Percentiles rank a stretch among this genome's conserved stretches.
Conservation (phyloP, 1,284 basidiomycete genomes). For the Marasmius sp. region DNA sequence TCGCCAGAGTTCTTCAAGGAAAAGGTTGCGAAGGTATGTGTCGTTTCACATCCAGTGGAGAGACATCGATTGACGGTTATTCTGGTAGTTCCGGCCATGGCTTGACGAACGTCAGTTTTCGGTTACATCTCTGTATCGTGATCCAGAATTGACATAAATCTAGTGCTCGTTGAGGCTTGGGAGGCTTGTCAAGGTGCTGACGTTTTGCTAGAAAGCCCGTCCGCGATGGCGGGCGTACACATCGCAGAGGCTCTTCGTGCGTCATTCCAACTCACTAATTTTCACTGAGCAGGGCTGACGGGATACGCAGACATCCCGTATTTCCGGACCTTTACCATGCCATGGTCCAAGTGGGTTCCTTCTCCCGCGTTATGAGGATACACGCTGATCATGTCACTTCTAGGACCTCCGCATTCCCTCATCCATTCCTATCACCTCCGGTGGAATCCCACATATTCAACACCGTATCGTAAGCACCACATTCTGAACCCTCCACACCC, state of each 20-base stretch:
- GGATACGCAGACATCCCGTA: conserved; percentile 50
- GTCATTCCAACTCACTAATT: conserved; percentile 14
- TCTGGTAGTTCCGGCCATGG: conserved; percentile 65
- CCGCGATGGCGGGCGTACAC: conserved; percentile 80
- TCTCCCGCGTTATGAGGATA: not conserved
- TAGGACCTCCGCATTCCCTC: conserved; percentile 65
- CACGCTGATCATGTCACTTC: conserved; percentile 11
- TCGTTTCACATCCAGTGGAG: not conserved
- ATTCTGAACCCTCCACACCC: not conserved
- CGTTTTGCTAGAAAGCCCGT: conserved; percentile 72
- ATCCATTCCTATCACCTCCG: conserved; percentile 59
- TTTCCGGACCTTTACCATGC: conserved; percentile 79
- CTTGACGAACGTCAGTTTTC: conserved; percentile 61
- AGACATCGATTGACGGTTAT: conserved; percentile 1
- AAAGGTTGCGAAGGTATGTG: conserved; percentile 53
- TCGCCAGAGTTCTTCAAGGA: conserved; percentile 82
- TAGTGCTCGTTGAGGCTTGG: conserved; percentile 71
- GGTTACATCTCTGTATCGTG: not conserved
- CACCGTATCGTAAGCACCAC: conserved; percentile 44
- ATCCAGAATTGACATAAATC: not conserved
- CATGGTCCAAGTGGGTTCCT: conserved; percentile 47
- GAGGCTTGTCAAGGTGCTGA: conserved; percentile 72
- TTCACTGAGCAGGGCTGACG: conserved; percentile 16
- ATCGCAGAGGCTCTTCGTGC: conserved; percentile 75
- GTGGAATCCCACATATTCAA: conserved; percentile 55